A percentile compares a stretch with the other conserved stretches of the same genome.
These are phyloP conservation scores for Dryas octopetala DNA, from an alignment of 306 rosid species.

Conservation along the genomic window DNA sequence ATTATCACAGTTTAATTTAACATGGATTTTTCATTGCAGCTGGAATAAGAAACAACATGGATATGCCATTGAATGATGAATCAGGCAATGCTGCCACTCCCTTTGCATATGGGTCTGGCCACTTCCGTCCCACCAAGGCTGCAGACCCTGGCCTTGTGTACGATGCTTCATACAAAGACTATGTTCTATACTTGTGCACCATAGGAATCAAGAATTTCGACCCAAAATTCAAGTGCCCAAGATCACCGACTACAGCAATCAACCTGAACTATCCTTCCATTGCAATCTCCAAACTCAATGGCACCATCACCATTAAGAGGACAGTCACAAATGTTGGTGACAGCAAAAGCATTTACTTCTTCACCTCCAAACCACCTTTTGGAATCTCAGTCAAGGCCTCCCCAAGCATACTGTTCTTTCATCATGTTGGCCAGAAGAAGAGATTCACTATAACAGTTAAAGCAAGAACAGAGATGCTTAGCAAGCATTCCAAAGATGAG, in stretches of 20 bases:
- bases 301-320: constrained; percentile 43
- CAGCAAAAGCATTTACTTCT: constrained; percentile 52
- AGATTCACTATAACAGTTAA: constrained; percentile 58
- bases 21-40: constrained; percentile 39
- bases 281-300: constrained; percentile 55
- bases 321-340: constrained; percentile 78
- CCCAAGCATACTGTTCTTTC: constrained; percentile 55
- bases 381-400: constrained; percentile 53
- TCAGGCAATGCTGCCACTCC: constrained; percentile 59
- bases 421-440: constrained; percentile 54
- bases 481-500: constrained; percentile 23
- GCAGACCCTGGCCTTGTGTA: constrained; percentile 84
- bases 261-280: constrained; percentile 87
- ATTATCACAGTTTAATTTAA: no score
- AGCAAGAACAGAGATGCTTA: constrained; percentile 26
- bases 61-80: constrained; percentile 57
- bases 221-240: constrained; percentile 48
- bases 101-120: constrained; percentile 81
- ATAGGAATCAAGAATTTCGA: constrained; percentile 35
- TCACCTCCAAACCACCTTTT: constrained; percentile 47
- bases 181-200: constrained; percentile 59
- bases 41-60: constrained; percentile 54
- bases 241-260: constrained; percentile 26
- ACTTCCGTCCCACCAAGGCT: constrained; percentile 65
- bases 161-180: constrained; percentile 72